Evolutionary conservation across 208 protist species (phyloP).

Genomic region (Leishmania guyanensis): DNA sequence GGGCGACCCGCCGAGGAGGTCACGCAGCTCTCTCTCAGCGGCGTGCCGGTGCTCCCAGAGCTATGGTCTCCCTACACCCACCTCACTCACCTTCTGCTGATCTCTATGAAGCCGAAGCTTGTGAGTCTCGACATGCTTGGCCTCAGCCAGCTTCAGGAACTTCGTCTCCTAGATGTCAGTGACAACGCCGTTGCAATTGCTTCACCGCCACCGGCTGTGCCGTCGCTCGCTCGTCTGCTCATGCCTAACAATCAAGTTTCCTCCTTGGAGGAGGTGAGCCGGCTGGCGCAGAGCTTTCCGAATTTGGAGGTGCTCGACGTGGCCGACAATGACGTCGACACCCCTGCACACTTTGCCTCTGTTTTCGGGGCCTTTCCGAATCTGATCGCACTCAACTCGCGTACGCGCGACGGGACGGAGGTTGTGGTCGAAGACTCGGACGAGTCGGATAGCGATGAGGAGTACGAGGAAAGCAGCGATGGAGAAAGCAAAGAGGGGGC

Average conservation of each 20-base stretch:
- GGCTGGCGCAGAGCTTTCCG: conserved; percentile 54
- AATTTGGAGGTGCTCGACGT: conserved; percentile 71
- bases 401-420: conserved; percentile 53
- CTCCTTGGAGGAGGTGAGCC: conserved; percentile 53
- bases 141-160: conserved; percentile 31
- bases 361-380: conserved; percentile 63
- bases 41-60: conserved; percentile 55
- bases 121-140: conserved; percentile 34
- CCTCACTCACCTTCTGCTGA: conserved; percentile 62
- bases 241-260: conserved; percentile 74
- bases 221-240: conserved; percentile 50
- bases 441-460: conserved; percentile 33
- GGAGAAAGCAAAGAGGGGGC: neutral
- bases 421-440: conserved; percentile 41
- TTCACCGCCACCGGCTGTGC: conserved; percentile 22
- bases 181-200: conserved; percentile 74
- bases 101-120: conserved; percentile 69
- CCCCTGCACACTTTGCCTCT: conserved; percentile 37
- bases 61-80: conserved; percentile 48
- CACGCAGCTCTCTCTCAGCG: conserved; percentile 58
- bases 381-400: conserved; percentile 57
- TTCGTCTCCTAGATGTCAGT: conserved; percentile 82
- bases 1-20: conserved; percentile 53
- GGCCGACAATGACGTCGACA: conserved; percentile 60
- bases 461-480: conserved; percentile 25